Evolutionary conservation across 768 basidiomycete species (phyloP), one percentile per base, ranked within the genome.

Genomic region (Cyclocybe aegerita): DNA sequence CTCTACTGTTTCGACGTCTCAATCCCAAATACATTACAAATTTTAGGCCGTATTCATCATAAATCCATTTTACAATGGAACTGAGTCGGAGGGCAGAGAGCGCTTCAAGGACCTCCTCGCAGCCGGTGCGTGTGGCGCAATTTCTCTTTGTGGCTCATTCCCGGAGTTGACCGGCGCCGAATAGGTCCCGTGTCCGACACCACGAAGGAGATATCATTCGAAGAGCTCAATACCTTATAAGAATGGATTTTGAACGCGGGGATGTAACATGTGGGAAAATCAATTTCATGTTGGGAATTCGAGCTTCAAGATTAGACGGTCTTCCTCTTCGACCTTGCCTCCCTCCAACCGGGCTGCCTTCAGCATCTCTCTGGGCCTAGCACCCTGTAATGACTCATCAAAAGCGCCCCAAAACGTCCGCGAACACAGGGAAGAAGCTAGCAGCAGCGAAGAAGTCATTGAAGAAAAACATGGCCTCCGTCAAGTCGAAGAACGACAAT

Each of bases 11-110:
- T n/a, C 11, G 14, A 8, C 23, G 3, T 23, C 23, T 23, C 23
- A 23, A 23, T 23, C 23, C 4, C 23, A 2, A 23, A 23, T 23
- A 2, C 2, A 23, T 4, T 4, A 23, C 35, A 17, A 12, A 33
- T 23, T 33, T 7, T 32, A 80, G 77, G 73, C 76, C 5, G 50
- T 59, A 17, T 53, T 77, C 14, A 57, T 70, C 2, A 34, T 67
- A 0, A 33, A 61, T 8, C 16, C 73, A 4, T 80, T 80, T 53
- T 79, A 74, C 57, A 78, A 81, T 52, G 79, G 79, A 0, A 63
- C 74, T 0, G 77, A 75, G 44, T 68, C 57, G 1, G 78, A 80
- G 51, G 80, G 76, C 30, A 63, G 71, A 29, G 58, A 58, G 14
- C 60, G 59, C n/a, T 80, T 65, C 59, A 75, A 77, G 58, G 42